A percentile compares a stretch with the other conserved stretches of the same genome.
phyloP scores from a whole-genome alignment of 2,329 filamentous ascomycete species.

The Phyllosticta capitalensis region DNA sequence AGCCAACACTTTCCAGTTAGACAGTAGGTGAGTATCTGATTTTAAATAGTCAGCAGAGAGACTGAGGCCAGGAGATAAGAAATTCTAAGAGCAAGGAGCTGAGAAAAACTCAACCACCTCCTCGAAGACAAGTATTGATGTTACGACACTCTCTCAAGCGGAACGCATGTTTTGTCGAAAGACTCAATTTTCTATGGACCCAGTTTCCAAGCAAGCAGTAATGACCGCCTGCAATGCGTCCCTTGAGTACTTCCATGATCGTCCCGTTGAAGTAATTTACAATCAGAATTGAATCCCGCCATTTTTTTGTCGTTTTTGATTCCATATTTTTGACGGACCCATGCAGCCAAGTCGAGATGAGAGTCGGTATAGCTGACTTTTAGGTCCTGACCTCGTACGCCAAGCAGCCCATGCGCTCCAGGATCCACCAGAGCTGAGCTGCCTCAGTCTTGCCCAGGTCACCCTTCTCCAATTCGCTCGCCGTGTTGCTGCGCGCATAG shows the following conservation, averaged over 20 bases:
- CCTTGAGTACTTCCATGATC: neutral
- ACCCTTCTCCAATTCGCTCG: slow-evolving; percentile 16
- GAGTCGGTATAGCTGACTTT: neutral
- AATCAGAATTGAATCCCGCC: neutral
- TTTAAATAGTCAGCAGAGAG: no score
- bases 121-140: no score
- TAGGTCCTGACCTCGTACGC: slow-evolving; percentile 20
- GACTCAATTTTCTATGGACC: neutral
- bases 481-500: slow-evolving; percentile 24
- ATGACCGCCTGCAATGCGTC: neutral
- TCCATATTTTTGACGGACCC: neutral
- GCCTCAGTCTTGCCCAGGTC: slow-evolving; percentile 25
- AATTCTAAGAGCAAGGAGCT: no score
- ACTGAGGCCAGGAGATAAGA: no score
- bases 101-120: no score
- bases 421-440: slow-evolving; percentile 29
- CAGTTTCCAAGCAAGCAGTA: neutral
- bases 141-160: no score
- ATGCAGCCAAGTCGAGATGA: neutral
- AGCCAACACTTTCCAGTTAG: no score
- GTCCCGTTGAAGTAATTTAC: neutral
- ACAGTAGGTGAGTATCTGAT: no score
- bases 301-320: no score
- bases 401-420: slow-evolving; percentile 31
- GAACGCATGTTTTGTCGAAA: neutral